Base-by-base conservation (phyloP, 208 protist species). In the Polymyxa betae region DNA sequence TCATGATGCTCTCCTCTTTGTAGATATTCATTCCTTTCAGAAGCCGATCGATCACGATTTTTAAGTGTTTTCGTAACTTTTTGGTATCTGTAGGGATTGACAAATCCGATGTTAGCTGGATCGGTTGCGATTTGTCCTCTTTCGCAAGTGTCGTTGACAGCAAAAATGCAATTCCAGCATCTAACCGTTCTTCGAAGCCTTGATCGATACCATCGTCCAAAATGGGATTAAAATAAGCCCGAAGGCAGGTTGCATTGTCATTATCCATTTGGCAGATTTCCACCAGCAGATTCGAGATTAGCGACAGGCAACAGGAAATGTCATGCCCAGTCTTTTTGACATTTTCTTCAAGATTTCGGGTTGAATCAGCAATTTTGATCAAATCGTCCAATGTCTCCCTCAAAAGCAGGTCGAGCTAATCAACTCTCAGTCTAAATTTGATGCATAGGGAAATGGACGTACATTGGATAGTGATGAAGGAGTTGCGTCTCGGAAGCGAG, bases 131-230 rank as follows among this genome's bases (percentile, higher is more conserved):
- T 20, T 35, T 5, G 35, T 82, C 72, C 20, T 66, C 54, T 66
- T 66, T 66, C 54, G 54, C 54, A 16, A 66, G 54, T n/a, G 72
- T 35, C 5, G 16, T 82, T 43, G 40, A 38, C 12, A 82, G 72
- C 35, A 82, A 43, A 82, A 38, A 82, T 20, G 72, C 5, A 35
- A 82, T 35, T 20, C 16, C n/a, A 38, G 72, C 72, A 5, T 82
- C 72, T 5, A 82, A 35, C n/a, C 72, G n/a, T n/a, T 82, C 72
- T 43, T 82, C 72, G 16, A 5, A 82, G 5, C 72, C 72, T n/a
- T 82, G 72, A 82, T 82, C 72, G 35, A 82, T 35, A 5, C 72
- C 72, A 43, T 82, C 72, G 72, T 82, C 72, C 5, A 82, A 20
- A 35, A 35, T 35, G 35, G 5, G n/a, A 45, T 5, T 82, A 35